phyloP scores from a whole-genome alignment of 371 early-diverging fungal species.

The Blyttiomyces sp. region DNA sequence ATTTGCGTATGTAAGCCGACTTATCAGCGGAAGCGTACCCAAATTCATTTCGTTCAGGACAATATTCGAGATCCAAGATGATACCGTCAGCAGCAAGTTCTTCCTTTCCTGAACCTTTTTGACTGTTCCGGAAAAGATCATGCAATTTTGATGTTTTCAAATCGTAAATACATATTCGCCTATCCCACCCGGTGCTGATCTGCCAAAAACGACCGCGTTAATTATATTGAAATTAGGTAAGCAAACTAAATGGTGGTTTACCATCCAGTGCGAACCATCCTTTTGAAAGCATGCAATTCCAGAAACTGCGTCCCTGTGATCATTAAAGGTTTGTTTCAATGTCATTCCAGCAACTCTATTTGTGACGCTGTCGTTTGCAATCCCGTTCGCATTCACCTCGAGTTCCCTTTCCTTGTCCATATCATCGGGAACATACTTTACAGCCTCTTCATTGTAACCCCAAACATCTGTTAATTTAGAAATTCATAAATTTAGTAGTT shows the following conservation, averaged over 20 bases:
- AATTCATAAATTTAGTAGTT: neutral
- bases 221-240: neutral
- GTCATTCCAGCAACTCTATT: conserved; percentile 53
- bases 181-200: conserved; percentile 51
- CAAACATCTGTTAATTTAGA: conserved; percentile 31
- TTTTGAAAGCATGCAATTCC: conserved; percentile 37
- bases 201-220: neutral
- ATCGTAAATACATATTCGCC: conserved; percentile 47
- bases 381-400: neutral
- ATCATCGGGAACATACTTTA: conserved; percentile 34
- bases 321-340: conserved; percentile 36
- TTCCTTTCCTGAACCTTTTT: conserved; percentile 27
- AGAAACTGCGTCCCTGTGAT: conserved; percentile 46
- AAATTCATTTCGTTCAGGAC: conserved; percentile 45
- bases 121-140: conserved; percentile 38
- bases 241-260: no score
- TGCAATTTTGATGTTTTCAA: conserved; percentile 22
- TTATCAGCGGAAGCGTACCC: conserved; percentile 49
- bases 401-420: conserved; percentile 15
- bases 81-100: conserved; percentile 54
- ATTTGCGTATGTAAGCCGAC: conserved; percentile 42
- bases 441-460: conserved; percentile 52
- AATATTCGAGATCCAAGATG: conserved; percentile 46
- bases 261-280: conserved; percentile 46
- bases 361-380: conserved; percentile 36